Conservation (phyloP, 257 asterid species). For the Ligustrum vulgare region DNA sequence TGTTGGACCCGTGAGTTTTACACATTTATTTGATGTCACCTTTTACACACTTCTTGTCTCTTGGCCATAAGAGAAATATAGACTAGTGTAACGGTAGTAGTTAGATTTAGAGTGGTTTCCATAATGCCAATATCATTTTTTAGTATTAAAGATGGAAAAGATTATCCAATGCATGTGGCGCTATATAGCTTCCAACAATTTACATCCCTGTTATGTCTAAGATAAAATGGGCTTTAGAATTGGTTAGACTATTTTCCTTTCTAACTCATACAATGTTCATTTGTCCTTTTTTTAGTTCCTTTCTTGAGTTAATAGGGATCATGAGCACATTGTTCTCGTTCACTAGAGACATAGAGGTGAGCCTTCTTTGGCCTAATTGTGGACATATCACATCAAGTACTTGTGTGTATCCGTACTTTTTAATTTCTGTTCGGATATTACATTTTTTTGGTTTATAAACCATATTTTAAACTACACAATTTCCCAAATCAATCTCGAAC, state of each 20-base stretch:
- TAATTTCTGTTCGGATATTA: no score
- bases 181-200: constrained; percentile 6
- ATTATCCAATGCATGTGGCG: not conserved
- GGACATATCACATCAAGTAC: constrained; percentile 18
- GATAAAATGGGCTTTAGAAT: not conserved
- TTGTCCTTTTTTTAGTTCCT: constrained; percentile 3
- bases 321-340: constrained; percentile 93
- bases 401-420: not conserved
- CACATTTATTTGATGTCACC: no score
- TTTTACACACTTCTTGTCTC: no score
- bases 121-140: not conserved
- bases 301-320: constrained; percentile 55
- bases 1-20: no score
- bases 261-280: not conserved
- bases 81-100: no score
- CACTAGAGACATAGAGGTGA: constrained; percentile 85
- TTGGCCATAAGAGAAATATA: no score
- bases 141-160: not conserved
- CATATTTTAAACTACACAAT: no score
- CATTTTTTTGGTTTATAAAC: no score
- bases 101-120: no score
- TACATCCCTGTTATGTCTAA: constrained; percentile 1
- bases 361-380: constrained; percentile 25
- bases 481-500: no score
- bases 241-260: not conserved